Base-by-base conservation (phyloP, 2,329 filamentous ascomycete genomes). In the Neofusicoccum umdonicola region DNA sequence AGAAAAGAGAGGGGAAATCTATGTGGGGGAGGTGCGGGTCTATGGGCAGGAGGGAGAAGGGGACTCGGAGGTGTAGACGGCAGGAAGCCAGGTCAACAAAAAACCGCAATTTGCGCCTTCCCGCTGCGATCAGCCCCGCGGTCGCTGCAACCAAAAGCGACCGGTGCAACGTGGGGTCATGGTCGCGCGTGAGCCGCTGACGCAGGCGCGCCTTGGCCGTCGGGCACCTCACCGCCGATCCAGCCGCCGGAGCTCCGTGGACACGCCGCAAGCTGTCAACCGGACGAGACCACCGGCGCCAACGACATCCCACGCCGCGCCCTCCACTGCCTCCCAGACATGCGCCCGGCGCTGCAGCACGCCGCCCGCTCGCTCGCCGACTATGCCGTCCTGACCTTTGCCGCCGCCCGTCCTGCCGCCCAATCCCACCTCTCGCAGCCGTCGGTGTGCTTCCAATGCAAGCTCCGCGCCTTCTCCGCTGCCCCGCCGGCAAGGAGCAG, bases 321-420 rank as follows among this genome's bases (percentile, higher is more conserved):
- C 22, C 22, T 9, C 27, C 39, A 13, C 5, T 27, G 22, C 22
- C 27, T 27, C 39, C 22, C 27, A 58, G 64, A 65, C 67, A 78
- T 78, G 76, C 74, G 73, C 73, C 74, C 74, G 68, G 70, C 78
- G 74, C 72, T 78, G 70, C 75, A 76, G 70, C 70, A 77, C 76
- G 76, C 74, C 71, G 75, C 75, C 65, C 74, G 75, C 68, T 72
- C 70, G 56, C 65, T 75, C 57, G 63, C 66, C 44, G 68, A 69
- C 67, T 66, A 69, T 68, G 66, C 68, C 15, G 62, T 65, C 17
- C 52, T 66, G 37, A 65, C 54, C n/a, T 65, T 61, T 19, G 37
- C 42, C 19, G 54, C 47, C 15, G 56, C 56, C 44, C 62, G 52
- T 19, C 54, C 54, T 12, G 19, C n/a, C 27, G 58, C 58, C 58